A percentile compares a stretch with the other conserved stretches of the same genome.
These are phyloP conservation scores for Kwoniella shivajii DNA, from an alignment of 1,284 basidiomycete species.

Conservation along the genomic window DNA sequence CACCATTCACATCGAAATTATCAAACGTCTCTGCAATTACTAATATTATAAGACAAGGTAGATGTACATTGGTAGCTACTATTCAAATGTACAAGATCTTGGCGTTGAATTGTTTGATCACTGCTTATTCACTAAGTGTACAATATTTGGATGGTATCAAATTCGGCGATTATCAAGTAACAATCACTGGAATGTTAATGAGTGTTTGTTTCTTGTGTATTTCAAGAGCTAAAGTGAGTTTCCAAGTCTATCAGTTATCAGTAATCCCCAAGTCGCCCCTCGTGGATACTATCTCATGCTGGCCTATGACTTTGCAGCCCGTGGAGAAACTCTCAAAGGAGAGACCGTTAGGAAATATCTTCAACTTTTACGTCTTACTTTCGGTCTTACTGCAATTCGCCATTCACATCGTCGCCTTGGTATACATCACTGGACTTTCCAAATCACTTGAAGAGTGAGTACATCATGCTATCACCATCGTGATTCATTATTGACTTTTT, in stretches of 20 bases:
- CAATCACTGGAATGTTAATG: conserved; percentile 92
- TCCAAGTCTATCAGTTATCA: neutral
- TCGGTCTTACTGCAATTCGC: conserved; percentile 90
- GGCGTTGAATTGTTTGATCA: conserved; percentile 92
- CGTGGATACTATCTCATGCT: neutral
- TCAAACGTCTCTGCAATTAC: conserved; percentile 87
- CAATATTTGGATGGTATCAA: conserved; percentile 97
- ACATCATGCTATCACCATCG: neutral
- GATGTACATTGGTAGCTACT: conserved; percentile 93
- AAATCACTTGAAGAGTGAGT: conserved; percentile 76
- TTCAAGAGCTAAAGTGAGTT: conserved; percentile 84
- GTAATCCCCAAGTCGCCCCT: neutral
- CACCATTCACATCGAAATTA: conserved; percentile 93
- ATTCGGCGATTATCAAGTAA: conserved; percentile 94
- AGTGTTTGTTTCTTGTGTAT: conserved; percentile 96
- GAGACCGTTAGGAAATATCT: conserved; percentile 88
- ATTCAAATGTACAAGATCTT: conserved; percentile 99
- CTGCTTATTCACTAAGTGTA: conserved; percentile 90
- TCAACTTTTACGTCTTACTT: conserved; percentile 89
- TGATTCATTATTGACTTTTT: conserved; percentile 11
- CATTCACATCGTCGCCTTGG: conserved; percentile 80
- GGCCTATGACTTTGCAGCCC: conserved; percentile 59
- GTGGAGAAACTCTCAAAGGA: conserved; percentile 89
- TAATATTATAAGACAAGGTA: conserved; percentile 93
- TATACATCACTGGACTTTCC: conserved; percentile 86